Conservation (phyloP, 768 basidiomycete genomes). For the Auricularia auricula-judae region DNA sequence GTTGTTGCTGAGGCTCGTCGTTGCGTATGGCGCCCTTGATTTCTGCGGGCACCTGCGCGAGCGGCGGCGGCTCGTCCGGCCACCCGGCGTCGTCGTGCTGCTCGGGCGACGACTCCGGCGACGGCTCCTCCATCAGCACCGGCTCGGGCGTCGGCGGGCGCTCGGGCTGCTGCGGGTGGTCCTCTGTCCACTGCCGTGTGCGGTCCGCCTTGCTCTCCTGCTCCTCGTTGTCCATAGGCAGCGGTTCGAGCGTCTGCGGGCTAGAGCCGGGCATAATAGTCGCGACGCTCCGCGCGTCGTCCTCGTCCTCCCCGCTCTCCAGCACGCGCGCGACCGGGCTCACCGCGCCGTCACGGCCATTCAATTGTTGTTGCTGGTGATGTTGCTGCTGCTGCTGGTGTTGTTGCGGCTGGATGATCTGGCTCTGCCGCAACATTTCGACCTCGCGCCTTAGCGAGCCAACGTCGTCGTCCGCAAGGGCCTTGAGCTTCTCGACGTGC, state of each 20-base stretch:
- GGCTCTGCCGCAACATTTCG: slow-evolving; percentile 41
- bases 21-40: neutral
- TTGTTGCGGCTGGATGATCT: slow-evolving; percentile 12
- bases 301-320: slow-evolving; percentile 34
- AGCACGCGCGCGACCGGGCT: slow-evolving; percentile 16
- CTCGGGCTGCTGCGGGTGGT: neutral
- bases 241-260: neutral
- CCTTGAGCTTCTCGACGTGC: neutral
- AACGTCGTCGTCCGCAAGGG: slow-evolving; percentile 37
- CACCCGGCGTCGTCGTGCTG: neutral
- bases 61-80: neutral
- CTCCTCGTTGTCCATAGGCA: neutral
- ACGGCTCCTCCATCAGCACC: neutral
- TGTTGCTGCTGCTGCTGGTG: neutral
- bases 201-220: neutral
- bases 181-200: neutral
- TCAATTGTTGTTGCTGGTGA: neutral
- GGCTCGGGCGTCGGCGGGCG: neutral
- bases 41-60: neutral
- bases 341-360: slow-evolving; percentile 20
- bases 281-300: slow-evolving; percentile 58
- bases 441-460: slow-evolving; percentile 57
- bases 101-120: neutral
- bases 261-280: slow-evolving; percentile 43
- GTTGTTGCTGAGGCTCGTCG: neutral